A percentile compares a stretch with the other conserved stretches of the same genome.
These are phyloP conservation scores for Camellia sinensis DNA, from an alignment of 148 eudicot genomes.

Conservation along the genomic window DNA sequence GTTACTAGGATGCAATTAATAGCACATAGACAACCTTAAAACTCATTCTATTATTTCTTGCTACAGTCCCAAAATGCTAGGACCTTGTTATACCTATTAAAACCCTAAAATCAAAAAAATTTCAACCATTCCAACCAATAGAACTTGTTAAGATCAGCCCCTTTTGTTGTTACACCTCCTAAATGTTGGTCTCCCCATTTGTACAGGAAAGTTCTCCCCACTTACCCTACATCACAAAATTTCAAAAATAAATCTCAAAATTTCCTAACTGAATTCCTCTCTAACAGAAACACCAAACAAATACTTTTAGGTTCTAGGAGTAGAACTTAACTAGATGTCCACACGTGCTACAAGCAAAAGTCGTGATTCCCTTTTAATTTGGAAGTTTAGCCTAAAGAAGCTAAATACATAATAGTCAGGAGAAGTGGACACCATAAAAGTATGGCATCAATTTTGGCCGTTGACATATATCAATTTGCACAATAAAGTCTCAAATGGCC, in stretches of 20 bases:
- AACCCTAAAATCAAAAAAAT: background rate
- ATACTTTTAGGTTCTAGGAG: background rate
- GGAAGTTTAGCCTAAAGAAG: too few relatives aligned
- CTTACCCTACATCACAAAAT: background rate
- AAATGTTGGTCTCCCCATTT: background rate
- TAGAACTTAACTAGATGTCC: background rate
- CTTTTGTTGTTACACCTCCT: background rate
- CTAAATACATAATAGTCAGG: too few relatives aligned
- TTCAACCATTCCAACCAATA: background rate
- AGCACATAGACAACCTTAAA: background rate
- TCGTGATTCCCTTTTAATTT: too few relatives aligned
- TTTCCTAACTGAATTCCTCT: background rate
- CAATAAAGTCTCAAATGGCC: too few relatives aligned
- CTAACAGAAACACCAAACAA: background rate
- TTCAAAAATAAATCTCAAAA: background rate
- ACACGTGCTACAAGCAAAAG: background rate
- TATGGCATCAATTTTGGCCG: too few relatives aligned
- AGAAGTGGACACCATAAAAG: too few relatives aligned
- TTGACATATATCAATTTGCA: too few relatives aligned
- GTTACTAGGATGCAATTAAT: background rate
- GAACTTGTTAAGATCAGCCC: background rate
- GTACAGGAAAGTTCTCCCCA: background rate
- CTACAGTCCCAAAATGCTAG: background rate
- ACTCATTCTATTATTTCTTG: background rate
- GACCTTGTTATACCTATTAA: background rate